Percentiles rank a stretch among this genome's conserved stretches.
phyloP scores from a whole-genome alignment of 441 rosid species.

The Theobroma grandiflorum region DNA sequence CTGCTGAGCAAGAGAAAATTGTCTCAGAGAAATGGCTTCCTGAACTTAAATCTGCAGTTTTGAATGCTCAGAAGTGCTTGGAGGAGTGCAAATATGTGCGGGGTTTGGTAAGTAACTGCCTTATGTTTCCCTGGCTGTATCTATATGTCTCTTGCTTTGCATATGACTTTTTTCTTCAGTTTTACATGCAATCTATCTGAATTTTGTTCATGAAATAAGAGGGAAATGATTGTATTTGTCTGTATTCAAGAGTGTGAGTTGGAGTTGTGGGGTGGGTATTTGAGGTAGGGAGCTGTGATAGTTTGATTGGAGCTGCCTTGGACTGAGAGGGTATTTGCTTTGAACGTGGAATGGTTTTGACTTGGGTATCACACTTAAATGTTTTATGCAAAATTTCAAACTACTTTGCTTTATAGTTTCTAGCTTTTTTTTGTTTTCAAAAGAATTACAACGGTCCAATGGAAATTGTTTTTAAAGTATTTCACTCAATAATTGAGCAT shows the following conservation, averaged over 20 bases:
- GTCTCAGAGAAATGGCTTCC: slow-evolving; percentile 89
- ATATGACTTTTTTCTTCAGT: background rate
- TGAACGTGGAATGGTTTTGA: background rate
- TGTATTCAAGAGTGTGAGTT: background rate
- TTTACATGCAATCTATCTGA: background rate
- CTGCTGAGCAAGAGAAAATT: slow-evolving; percentile 84
- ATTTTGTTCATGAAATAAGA: background rate
- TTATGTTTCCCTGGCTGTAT: slow-evolving; percentile 13
- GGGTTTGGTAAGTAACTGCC: slow-evolving; percentile 72
- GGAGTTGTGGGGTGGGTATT: background rate
- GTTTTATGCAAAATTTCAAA: background rate
- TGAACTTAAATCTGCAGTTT: slow-evolving; percentile 70
- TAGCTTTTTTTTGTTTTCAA: no score
- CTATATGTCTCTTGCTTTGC: slow-evolving; percentile 1
- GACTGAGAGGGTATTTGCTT: background rate
- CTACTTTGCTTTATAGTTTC: background rate
- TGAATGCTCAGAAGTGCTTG: slow-evolving; percentile 74
- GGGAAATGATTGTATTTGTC: background rate
- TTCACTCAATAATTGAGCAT: background rate
- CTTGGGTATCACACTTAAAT: background rate
- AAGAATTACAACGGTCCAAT: no score
- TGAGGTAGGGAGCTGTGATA: background rate
- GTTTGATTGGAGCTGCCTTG: background rate
- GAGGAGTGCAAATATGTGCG: slow-evolving; percentile 84
- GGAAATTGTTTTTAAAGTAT: background rate